Percentiles rank a stretch among this genome's conserved stretches.
These are phyloP conservation scores for Thielaviopsis punctulata DNA, from an alignment of 2,329 filamentous ascomycete genomes.

Conservation along the genomic window DNA sequence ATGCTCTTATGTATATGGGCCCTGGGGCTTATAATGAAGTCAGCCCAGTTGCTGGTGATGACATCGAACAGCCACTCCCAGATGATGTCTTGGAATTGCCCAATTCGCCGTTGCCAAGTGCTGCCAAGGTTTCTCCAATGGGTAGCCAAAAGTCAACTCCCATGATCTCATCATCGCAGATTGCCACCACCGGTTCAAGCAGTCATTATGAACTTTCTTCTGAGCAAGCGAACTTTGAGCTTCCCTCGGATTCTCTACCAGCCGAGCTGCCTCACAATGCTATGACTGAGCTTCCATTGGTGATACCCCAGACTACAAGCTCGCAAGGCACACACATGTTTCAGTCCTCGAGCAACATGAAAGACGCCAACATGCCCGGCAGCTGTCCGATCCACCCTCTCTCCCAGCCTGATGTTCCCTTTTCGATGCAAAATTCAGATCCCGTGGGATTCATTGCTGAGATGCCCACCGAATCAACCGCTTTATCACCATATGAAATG, in stretches of 20 bases:
- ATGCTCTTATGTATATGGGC: constrained; percentile 35
- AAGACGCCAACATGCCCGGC: constrained; percentile 20
- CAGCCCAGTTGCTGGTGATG: constrained; percentile 26
- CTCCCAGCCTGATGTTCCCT: constrained; percentile 9
- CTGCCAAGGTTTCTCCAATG: neutral
- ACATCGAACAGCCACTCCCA: constrained; percentile 13
- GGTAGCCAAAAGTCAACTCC: constrained; percentile 9
- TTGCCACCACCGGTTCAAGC: neutral
- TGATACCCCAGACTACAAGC: neutral
- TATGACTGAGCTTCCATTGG: neutral
- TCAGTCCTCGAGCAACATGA: neutral
- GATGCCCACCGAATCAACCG: constrained; percentile 28
- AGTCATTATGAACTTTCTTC: neutral
- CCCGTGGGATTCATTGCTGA: constrained; percentile 30
- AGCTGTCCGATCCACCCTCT: constrained; percentile 19
- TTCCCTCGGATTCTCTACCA: neutral
- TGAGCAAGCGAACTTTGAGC: neutral
- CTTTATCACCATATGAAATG: constrained; percentile 23
- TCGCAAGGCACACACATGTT: neutral
- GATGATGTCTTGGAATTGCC: neutral
- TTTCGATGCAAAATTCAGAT: constrained; percentile 16
- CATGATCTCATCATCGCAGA: neutral
- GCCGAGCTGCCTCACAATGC: neutral
- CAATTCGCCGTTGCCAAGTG: neutral
- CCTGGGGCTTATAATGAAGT: constrained; percentile 29